Evolutionary conservation across 192 early-diverging fungal species (phyloP).

Genomic region (Umbelopsis sp.): DNA sequence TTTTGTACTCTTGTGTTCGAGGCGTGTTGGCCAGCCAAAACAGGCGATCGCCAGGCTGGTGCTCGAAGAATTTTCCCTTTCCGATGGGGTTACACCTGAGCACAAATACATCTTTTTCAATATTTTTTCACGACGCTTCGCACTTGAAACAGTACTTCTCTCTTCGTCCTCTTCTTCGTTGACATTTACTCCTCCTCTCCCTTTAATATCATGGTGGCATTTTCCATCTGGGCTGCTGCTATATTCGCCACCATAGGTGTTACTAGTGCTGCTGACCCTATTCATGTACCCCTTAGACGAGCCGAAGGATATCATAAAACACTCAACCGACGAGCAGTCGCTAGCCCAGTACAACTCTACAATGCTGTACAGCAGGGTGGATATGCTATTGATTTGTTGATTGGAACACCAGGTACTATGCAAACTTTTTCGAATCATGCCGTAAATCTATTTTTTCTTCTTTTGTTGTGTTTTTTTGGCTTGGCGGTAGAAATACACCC

Average conservation of each 20-base stretch:
- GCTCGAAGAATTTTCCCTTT: neutral
- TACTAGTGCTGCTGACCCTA: neutral
- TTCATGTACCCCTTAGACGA: neutral
- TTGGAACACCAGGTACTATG: constrained; percentile 28
- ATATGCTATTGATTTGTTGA: constrained; percentile 21
- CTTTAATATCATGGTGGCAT: neutral
- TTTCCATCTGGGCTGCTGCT: neutral
- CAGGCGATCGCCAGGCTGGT: neutral
- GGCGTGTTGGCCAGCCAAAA: neutral
- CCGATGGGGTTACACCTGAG: neutral
- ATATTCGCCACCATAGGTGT: neutral
- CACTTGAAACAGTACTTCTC: neutral
- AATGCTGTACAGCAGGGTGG: neutral
- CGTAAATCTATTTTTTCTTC: constrained; percentile 12
- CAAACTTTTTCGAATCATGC: neutral
- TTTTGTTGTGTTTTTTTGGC: constrained; percentile 23
- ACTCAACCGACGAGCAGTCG: neutral
- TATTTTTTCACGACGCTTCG: neutral
- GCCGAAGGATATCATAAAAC: neutral
- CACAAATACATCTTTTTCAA: neutral
- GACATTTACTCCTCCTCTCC: neutral
- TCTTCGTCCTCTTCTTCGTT: neutral
- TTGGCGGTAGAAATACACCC: too few species aligned
- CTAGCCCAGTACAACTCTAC: neutral
- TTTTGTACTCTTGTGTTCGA: neutral